Evolutionary conservation across 345 rosid genomes (phyloP).

Genomic region (Citrus unshiu): DNA sequence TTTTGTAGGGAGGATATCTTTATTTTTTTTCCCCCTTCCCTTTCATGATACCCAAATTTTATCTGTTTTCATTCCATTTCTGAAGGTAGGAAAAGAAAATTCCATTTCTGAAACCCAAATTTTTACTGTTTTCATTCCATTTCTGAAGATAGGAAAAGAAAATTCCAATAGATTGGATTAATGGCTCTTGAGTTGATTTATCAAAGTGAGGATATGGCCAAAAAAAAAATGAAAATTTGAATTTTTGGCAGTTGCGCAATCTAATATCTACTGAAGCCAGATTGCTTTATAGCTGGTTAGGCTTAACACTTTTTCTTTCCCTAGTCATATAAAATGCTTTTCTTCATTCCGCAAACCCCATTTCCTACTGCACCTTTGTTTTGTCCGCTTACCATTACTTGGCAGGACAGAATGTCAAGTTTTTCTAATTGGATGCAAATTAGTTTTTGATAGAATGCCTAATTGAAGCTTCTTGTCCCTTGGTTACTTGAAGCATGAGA

Average conservation of each 20-base stretch:
- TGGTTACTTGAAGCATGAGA: neutral
- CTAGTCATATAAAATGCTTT: neutral
- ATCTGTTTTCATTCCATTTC: neutral
- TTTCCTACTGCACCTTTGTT: neutral
- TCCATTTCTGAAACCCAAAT: neutral
- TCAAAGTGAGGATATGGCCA: neutral
- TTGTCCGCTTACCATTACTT: neutral
- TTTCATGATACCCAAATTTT: neutral
- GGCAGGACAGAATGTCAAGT: neutral
- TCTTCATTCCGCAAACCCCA: neutral
- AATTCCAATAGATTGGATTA: neutral
- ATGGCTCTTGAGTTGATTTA: neutral
- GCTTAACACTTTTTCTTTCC: neutral
- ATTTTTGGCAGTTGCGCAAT: neutral
- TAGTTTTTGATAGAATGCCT: neutral
- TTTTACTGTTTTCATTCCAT: neutral
- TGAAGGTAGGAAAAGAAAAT: neutral
- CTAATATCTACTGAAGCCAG: neutral
- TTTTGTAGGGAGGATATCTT: neutral
- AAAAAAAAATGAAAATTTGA: neutral
- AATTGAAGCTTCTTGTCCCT: neutral
- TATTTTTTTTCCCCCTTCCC: neutral
- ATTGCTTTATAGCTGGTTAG: neutral
- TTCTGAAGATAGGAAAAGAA: neutral
- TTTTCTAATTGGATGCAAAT: neutral